Evolutionary conservation across 73 alveolate genomes (phyloP).

Genomic region (Paramecium tetraurelia): DNA sequence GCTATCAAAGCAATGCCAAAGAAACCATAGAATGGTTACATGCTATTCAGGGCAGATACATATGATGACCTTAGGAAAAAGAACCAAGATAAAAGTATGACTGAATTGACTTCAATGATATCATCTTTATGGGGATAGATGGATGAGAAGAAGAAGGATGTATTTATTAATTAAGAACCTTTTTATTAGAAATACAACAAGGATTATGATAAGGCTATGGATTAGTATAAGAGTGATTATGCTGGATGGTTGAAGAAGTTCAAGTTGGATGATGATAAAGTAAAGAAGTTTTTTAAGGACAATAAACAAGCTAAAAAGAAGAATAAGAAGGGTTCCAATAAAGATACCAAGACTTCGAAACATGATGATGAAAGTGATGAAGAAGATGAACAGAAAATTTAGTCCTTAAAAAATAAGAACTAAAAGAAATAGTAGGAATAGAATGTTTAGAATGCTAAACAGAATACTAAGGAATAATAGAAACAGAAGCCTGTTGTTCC

Average conservation of each 20-base stretch:
- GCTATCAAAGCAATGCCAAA: neutral
- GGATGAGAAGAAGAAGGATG: constrained; percentile 25
- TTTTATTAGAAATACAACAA: neutral
- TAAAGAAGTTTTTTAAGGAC: neutral
- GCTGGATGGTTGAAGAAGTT: neutral
- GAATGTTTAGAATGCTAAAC: neutral
- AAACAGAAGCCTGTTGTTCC: neutral
- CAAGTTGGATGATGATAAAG: constrained; percentile 2
- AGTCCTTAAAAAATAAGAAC: neutral
- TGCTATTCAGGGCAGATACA: neutral
- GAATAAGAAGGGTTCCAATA: neutral
- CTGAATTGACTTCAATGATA: constrained; percentile 10
- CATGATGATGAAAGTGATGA: neutral
- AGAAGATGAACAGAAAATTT: neutral
- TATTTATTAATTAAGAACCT: neutral
- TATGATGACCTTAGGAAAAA: neutral
- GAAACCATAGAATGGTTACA: neutral
- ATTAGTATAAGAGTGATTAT: neutral
- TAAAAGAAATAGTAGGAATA: neutral
- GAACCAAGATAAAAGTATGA: constrained; percentile 29
- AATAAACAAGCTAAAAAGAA: neutral
- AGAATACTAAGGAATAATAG: neutral
- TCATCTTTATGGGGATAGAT: neutral
- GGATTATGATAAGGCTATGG: neutral
- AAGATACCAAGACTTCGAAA: neutral